Evolutionary conservation across 2,329 filamentous ascomycete species (phyloP).

Genomic region (Chrysoporthe puriensis): DNA sequence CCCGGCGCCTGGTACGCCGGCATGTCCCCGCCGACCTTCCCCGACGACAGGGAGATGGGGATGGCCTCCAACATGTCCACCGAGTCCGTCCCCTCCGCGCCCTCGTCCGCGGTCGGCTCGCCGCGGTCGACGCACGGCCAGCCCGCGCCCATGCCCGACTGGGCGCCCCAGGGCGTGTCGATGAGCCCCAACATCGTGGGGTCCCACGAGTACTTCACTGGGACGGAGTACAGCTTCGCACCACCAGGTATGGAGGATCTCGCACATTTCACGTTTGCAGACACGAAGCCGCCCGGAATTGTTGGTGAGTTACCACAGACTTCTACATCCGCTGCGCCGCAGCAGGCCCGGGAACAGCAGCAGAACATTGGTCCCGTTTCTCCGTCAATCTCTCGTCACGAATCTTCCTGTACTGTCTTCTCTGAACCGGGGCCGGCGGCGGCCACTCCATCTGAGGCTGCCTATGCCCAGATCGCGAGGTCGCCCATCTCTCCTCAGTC

Average conservation of each 20-base stretch:
- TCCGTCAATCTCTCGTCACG: constrained; percentile 31
- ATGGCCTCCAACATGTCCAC: constrained; percentile 62
- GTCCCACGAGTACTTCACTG: constrained; percentile 54
- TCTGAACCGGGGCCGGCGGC: constrained; percentile 34
- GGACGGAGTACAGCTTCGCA: constrained; percentile 58
- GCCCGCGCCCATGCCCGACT: constrained; percentile 61
- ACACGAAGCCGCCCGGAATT: constrained; percentile 53
- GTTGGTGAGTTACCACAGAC: constrained; percentile 58
- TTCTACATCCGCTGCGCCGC: constrained; percentile 36
- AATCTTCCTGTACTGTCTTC: constrained; percentile 31
- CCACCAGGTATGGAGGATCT: constrained; percentile 55
- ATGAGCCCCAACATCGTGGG: constrained; percentile 68
- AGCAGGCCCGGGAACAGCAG: constrained; percentile 16
- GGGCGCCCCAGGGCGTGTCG: constrained; percentile 56
- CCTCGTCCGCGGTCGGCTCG: constrained; percentile 70
- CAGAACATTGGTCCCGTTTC: constrained; percentile 35
- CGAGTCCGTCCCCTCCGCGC: constrained; percentile 63
- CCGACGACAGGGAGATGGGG: constrained; percentile 55
- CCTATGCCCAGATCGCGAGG: constrained; percentile 30
- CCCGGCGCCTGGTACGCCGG: constrained; percentile 48
- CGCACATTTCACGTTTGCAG: constrained; percentile 50
- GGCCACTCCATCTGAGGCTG: constrained; percentile 36
- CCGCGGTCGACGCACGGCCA: constrained; percentile 66
- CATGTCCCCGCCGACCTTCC: constrained; percentile 53
- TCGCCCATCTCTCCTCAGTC: constrained; percentile 36